Percentiles rank a stretch among this genome's conserved stretches.
These are phyloP conservation scores for Pseudofabraea citricarpa DNA, from an alignment of 2,329 filamentous ascomycete genomes.

Conservation along the genomic window DNA sequence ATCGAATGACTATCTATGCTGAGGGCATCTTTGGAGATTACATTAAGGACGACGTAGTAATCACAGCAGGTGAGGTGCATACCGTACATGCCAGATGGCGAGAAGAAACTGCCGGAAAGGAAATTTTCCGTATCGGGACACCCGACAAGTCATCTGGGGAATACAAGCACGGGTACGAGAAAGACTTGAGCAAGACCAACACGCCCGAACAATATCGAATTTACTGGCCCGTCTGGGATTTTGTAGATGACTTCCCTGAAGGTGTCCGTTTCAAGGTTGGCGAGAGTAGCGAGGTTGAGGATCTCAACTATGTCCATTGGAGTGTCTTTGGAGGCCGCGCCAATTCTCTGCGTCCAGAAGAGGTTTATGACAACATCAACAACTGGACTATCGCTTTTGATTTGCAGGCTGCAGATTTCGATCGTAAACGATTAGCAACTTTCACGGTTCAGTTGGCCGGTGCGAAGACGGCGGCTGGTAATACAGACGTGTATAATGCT, in stretches of 20 bases:
- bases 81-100: conserved; percentile 41
- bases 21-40: conserved; percentile 58
- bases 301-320: conserved; percentile 64
- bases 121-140: conserved; percentile 58
- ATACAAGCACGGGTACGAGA: conserved; percentile 51
- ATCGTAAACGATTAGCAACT: conserved; percentile 41
- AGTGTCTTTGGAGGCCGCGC: conserved; percentile 54
- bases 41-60: conserved; percentile 42
- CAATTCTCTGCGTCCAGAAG: conserved; percentile 39
- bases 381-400: conserved; percentile 57
- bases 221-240: conserved; percentile 59
- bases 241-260: conserved; percentile 50
- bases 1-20: conserved; percentile 59
- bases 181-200: conserved; percentile 41
- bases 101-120: conserved; percentile 49
- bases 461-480: conserved; percentile 57
- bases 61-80: conserved; percentile 35
- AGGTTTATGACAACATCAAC: conserved; percentile 44
- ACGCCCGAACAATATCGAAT: conserved; percentile 54
- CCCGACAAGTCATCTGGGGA: conserved; percentile 59
- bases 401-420: conserved; percentile 36
- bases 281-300: conserved; percentile 38
- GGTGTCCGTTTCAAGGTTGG: conserved; percentile 56
- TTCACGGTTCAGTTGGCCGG: conserved; percentile 60
- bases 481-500: conserved; percentile 53